Evolutionary conservation across 1,284 basidiomycete species (phyloP).

Genomic region (Thecaphora thlaspeos): DNA sequence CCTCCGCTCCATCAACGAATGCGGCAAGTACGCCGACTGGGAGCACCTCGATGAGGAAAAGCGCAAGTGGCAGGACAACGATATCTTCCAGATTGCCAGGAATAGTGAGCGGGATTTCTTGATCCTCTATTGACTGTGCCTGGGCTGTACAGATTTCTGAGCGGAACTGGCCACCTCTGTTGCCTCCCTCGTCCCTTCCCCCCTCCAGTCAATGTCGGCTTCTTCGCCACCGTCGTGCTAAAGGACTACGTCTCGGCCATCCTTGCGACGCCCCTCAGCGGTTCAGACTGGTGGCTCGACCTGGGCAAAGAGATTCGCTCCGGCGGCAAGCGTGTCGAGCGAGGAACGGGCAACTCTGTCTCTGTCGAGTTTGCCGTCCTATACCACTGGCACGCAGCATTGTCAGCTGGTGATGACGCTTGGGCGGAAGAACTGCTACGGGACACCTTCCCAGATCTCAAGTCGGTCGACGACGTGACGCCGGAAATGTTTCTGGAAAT

Average conservation of each 20-base stretch:
- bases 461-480: conserved; percentile 61
- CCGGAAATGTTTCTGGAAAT: conserved; percentile 63
- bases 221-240: conserved; percentile 20
- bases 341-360: conserved; percentile 18
- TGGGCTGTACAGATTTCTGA: no score
- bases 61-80: conserved; percentile 18
- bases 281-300: conserved; percentile 13
- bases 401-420: conserved; percentile 12
- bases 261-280: conserved; percentile 18
- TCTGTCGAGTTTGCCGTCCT: conserved; percentile 15
- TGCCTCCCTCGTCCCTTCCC: no score
- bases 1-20: conserved; percentile 62
- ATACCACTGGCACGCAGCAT: conserved; percentile 23
- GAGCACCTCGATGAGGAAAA: conserved; percentile 1
- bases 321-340: conserved; percentile 9
- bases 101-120: no score
- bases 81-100: conserved; percentile 61
- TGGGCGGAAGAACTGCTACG: conserved; percentile 18
- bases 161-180: no score
- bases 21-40: conserved; percentile 8
- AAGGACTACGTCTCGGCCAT: conserved; percentile 27
- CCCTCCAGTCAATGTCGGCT: conserved; percentile 15
- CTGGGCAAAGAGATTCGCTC: conserved; percentile 16
- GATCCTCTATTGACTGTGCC: no score
- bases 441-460: conserved; percentile 5